Evolutionary conservation across 805 yeast species (phyloP), one percentile per base, ranked within the genome.

Genomic region (Lipomyces chichibuensis): DNA sequence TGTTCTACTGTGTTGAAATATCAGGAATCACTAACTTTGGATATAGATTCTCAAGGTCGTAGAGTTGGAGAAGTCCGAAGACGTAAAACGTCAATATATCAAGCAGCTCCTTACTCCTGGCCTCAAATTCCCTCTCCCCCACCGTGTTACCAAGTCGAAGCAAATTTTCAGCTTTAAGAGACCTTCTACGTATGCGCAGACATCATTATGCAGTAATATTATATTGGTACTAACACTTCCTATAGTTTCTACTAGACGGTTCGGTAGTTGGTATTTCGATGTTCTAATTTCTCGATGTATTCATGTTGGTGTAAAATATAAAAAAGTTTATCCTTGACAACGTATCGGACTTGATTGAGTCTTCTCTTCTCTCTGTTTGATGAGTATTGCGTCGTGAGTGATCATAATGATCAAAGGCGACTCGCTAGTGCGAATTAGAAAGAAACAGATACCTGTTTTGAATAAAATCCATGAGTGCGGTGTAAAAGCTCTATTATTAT

Each of bases 111-210:
- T 93, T 81, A 79, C 93, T 81, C 90, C 91, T 86, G 96, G 88
- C 85, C 90, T 95, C 85, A 91, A 92, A 85, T 95, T 95, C 98
- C 99, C 99, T 87, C 90, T 95, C 82, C 98, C 99, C 80, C 99
- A 95, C 97, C 94, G 98, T 87, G 87, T 93, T 82, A 90, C 86
- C 84, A 93, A 92, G 87, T 84, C 96, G 80, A 85, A 87, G 86
- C 86, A 88, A 84, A 83, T 92, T 82, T 95, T 85, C 87, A 86
- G 94, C 83, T 85, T 91, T 85, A 88, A 88, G 85, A 90, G 96
- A 84, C 98, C 98, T 83, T 82, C 97, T 79, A 95, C 99, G 69
- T 62, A 60, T 23, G 65, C 59, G 25, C 43, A 23, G 20, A 32
- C 25, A 23, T 23, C 7, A 33, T 25, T 17, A 6, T 35, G 20